Evolutionary conservation across 2,329 filamentous ascomycete genomes (phyloP), one percentile per base, ranked within the genome.

Genomic region (Arthrobotrys sphaeroides): DNA sequence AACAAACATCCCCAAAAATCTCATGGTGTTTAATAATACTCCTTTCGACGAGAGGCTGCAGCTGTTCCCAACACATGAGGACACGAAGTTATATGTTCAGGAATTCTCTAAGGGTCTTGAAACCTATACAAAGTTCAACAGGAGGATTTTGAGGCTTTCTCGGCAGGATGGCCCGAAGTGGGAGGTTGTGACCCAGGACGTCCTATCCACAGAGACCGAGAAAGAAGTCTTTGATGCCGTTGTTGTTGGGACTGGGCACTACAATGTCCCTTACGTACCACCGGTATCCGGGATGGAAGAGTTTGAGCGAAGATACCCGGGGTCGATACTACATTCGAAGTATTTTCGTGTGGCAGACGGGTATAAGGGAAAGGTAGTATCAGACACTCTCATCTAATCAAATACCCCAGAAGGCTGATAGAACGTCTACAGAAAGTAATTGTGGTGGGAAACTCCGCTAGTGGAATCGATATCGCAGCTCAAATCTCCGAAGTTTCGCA

Each of bases 361-460:
- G 0, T 97, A 90, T 79, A 80, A 81, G 0, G 85, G 84, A 62
- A 91, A 91, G 66, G 67, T 78, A 53, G 4, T n/a, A 20, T 20
- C 2, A 36, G 36, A 43, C 4, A 36, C 12, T 13, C 16, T 18
- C 12, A 51, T 10, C 5, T 16, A 26, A 28, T 31, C 13, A 5
- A 51, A 33, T 16, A 18, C 24, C 18, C 5, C 36, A 28, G 1
- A 13, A 53, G 38, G 12, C 24, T 49, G 36, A 40, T 31, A 24
- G 9, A 18, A 24, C 7, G n/a, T 7, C 33, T 36, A 5, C 22
- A 77, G 81, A 96, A 92, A 82, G 91, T 95, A 9, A 82, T 97
- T 3, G 86, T 97, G 0, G 89, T 97, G 0, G 94, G 94, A 7
- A 95, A 92, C 79, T 90, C 90, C 0, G 91, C 93, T 0, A 96